phyloP scores from a whole-genome alignment of 2,329 filamentous ascomycete genomes.

The Cytospora paraplurivora region DNA sequence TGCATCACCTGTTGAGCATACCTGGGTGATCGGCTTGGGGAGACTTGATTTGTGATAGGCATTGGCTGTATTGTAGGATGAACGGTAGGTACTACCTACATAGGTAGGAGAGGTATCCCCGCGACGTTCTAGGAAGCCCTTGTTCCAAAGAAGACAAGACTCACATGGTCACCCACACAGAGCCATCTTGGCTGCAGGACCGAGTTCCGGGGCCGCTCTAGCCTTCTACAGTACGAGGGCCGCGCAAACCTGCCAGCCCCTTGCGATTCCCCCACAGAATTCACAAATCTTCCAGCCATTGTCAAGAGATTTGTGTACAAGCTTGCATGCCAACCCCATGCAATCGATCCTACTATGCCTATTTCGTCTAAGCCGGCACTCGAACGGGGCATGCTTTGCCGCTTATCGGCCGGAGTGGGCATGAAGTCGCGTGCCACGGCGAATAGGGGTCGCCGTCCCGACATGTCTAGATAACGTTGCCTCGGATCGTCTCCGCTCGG shows the following conservation, averaged over 20 bases:
- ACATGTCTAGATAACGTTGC: slow-evolving; percentile 11
- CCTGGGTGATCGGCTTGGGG: too few species aligned
- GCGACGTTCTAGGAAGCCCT: too few species aligned
- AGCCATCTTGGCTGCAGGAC: background rate
- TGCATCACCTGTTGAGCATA: too few species aligned
- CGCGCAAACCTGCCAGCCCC: background rate
- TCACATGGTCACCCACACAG: too few species aligned
- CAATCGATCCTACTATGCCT: background rate
- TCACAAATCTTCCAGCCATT: background rate
- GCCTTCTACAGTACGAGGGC: background rate
- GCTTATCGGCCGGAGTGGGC: slow-evolving; percentile 15
- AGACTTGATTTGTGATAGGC: too few species aligned
- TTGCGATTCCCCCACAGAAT: background rate
- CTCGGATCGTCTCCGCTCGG: background rate
- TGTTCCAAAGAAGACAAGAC: too few species aligned
- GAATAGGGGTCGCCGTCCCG: slow-evolving; percentile 8
- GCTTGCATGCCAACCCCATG: background rate
- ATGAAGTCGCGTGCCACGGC: background rate
- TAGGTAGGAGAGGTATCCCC: too few species aligned
- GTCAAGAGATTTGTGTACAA: background rate
- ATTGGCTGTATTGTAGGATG: too few species aligned
- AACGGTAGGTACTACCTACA: too few species aligned
- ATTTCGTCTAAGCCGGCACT: background rate
- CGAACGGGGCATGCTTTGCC: background rate
- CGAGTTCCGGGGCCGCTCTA: background rate